phyloP scores from a whole-genome alignment of 305 asterid genomes.

The Plantago coronopus region DNA sequence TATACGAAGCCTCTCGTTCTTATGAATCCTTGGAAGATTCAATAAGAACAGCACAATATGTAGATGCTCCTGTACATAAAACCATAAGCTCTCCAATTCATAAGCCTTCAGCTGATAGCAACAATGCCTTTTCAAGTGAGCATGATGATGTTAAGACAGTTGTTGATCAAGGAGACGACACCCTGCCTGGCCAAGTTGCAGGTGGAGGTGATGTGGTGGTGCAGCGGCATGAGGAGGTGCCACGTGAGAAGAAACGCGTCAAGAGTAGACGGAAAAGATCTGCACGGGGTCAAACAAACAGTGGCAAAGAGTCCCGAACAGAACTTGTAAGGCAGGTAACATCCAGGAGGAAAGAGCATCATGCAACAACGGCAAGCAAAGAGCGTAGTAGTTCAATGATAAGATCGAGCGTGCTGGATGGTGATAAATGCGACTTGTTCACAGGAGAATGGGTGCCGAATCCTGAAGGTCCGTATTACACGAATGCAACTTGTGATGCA shows the following conservation, averaged over 20 bases:
- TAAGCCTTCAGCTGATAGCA: neutral
- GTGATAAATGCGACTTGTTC: conserved; percentile 52
- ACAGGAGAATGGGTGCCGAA: conserved; percentile 77
- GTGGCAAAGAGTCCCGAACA: neutral
- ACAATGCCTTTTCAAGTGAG: neutral
- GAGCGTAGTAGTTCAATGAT: conserved; percentile 13
- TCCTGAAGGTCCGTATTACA: conserved; percentile 60
- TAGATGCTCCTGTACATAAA: neutral
- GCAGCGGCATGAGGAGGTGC: conserved; percentile 10
- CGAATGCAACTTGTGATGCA: conserved; percentile 55
- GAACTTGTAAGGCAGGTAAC: neutral
- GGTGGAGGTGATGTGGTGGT: conserved; percentile 10
- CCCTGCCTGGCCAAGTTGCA: conserved; percentile 4
- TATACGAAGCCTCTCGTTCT: conserved; percentile 19
- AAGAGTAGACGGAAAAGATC: conserved; percentile 18
- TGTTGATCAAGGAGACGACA: neutral
- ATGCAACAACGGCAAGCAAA: neutral
- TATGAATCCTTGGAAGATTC: conserved; percentile 22
- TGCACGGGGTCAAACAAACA: conserved; percentile 2
- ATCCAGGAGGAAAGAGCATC: neutral
- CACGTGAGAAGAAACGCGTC: conserved; percentile 10
- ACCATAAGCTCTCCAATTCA: neutral
- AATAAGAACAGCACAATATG: neutral
- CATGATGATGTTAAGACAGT: neutral
- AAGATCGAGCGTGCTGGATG: conserved; percentile 27